phyloP scores from a whole-genome alignment of 192 early-diverging fungal genomes.

The Coemansia sp. region DNA sequence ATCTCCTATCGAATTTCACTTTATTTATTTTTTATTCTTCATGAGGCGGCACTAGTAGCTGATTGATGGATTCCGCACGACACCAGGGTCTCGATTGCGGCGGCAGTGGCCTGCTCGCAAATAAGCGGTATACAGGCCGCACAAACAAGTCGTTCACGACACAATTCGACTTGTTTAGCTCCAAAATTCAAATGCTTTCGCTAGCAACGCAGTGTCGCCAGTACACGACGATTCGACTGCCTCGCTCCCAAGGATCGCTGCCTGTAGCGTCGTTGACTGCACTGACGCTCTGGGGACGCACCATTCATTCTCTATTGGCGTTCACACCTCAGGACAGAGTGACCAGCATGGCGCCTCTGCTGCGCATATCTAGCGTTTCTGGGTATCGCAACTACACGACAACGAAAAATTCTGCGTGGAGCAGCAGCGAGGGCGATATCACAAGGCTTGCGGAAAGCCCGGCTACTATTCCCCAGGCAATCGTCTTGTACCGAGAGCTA shows the following conservation, averaged over 20 bases:
- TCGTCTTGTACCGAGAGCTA: slow-evolving; percentile 25
- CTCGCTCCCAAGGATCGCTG: slow-evolving; percentile 28
- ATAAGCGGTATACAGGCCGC: slow-evolving; percentile 18
- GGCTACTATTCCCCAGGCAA: slow-evolving; percentile 23
- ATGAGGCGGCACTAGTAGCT: neutral
- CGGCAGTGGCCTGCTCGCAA: slow-evolving; percentile 2
- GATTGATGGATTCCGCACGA: neutral
- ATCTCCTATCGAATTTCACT: neutral
- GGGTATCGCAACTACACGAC: neutral
- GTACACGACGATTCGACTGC: slow-evolving; percentile 32
- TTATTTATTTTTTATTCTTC: slow-evolving; percentile 1
- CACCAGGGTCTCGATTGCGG: neutral
- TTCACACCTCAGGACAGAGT: slow-evolving; percentile 41
- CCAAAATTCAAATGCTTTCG: slow-evolving; percentile 43
- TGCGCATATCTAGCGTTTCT: slow-evolving; percentile 3
- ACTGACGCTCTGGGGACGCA: slow-evolving; percentile 42
- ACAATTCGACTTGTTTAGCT: slow-evolving; percentile 29
- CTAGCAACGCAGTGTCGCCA: slow-evolving; percentile 41
- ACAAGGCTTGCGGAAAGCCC: slow-evolving; percentile 22
- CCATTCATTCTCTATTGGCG: slow-evolving; percentile 36
- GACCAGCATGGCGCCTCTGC: slow-evolving; percentile 35
- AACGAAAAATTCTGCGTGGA: neutral
- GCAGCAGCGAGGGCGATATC: slow-evolving; percentile 13
- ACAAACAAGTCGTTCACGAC: slow-evolving; percentile 14
- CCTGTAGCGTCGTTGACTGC: slow-evolving; percentile 38